Base-by-base conservation (phyloP, 2,329 filamentous ascomycete species). In the Diaporthe amygdali region DNA sequence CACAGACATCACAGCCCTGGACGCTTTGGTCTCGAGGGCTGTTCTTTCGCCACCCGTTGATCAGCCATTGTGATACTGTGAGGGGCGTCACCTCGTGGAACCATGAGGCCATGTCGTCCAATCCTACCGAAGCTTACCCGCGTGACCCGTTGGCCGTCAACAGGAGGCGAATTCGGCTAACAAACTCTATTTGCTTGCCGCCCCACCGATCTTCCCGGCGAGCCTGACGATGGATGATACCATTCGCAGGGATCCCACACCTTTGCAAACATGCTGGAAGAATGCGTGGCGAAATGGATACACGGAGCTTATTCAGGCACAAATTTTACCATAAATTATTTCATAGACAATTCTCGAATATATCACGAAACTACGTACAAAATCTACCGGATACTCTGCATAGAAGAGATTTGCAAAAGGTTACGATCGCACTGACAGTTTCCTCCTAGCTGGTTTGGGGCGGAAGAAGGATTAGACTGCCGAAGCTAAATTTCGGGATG, bases 81-180 rank as follows among this genome's bases (percentile, higher is more conserved):
- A 39, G 56, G 41, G 25, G n/a, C 12, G 30, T 63, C n/a, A 44
- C 59, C 59, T 47, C 10, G 27, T 34, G 56, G 27, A 47, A 63
- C 20, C 27, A 49, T 14, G 14, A 49, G 9, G 59, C 37, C 59
- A 64, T 64, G 59, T 64, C 59, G 59, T 64, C 44, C 59, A 17
- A 64, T 30, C 59, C 44, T 64, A 30, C 59, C 59, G 59, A 64
- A 64, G 59, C 59, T 64, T 64, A 49, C 34, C 59, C n/a, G n/a
- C n/a, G n/a, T n/a, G n/a, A n/a, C n/a, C n/a, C 59, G 59, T 64
- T 64, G 30, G 56, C 44, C 9, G 59, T 64, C 59, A 22, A 47
- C 59, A 30, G 59, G 59, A 49, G 59, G 59, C 59, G 59, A 64
- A 47, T 44, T 64, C 59, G 59, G 59, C 59, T 64, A 64, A 49